Conservation (phyloP, 2,329 filamentous ascomycete species). For the Huntiella bhutanensis region DNA sequence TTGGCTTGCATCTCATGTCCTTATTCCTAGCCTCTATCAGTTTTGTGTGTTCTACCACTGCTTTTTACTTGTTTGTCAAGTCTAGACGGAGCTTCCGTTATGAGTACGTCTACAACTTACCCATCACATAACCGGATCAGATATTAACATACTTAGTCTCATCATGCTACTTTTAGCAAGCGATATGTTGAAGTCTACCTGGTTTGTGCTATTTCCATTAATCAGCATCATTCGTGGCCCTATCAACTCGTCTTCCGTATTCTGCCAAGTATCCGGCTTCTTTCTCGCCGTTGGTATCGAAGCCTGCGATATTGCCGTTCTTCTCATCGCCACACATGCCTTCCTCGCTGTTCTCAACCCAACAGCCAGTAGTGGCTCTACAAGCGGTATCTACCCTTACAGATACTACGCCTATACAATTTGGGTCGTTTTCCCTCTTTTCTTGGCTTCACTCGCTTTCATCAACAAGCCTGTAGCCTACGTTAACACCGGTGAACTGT, state of each 20-base stretch:
- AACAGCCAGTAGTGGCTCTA: constrained; percentile 21
- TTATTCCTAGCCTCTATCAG: constrained; percentile 31
- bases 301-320: constrained; percentile 49
- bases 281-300: constrained; percentile 48
- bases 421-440: constrained; percentile 37
- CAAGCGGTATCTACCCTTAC: constrained; percentile 50
- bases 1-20: constrained; percentile 17
- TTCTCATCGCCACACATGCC: constrained; percentile 57
- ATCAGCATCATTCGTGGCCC: constrained; percentile 34
- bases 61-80: constrained; percentile 53
- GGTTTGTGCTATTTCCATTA: constrained; percentile 46
- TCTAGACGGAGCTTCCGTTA: constrained; percentile 61
- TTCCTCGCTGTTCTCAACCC: constrained; percentile 52
- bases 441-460: constrained; percentile 46
- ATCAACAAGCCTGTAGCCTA: constrained; percentile 34
- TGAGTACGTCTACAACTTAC: constrained; percentile 29
- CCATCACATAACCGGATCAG: neutral
- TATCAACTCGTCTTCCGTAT: constrained; percentile 29
- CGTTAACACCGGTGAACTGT: constrained; percentile 45
- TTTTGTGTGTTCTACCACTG: constrained; percentile 32
- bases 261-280: constrained; percentile 53
- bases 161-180: constrained; percentile 57
- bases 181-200: constrained; percentile 51
- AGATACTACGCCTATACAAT: constrained; percentile 38
- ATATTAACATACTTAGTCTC: constrained; percentile 28